Evolutionary conservation across 805 yeast genomes (phyloP), one percentile per base, ranked within the genome.

Genomic region (Lachancea thermotolerans): DNA sequence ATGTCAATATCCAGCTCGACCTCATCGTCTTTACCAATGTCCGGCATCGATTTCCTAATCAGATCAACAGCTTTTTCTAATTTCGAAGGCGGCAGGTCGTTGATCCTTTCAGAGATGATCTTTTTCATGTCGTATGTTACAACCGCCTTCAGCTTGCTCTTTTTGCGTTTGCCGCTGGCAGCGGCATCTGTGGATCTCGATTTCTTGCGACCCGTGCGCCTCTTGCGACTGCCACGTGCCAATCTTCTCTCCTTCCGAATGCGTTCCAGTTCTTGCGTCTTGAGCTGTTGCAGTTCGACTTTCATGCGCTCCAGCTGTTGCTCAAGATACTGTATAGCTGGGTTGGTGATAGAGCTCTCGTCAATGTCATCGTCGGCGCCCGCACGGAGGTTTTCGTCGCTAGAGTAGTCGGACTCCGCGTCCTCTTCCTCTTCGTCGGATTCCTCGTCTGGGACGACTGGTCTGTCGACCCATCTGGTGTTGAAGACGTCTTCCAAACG

Each of bases 71-170:
- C 95, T 48, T 85, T 83, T 55, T 82, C 85, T 56, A 91, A 70
- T 68, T 86, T 87, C 65, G 82, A 79, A 53, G 89, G 95, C 37
- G 88, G 77, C 51, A 81, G 68, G 48, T 79, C 81, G 42, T 82
- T 81, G 62, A 93, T 90, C 54, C 81, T 81, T 59, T 89, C 97
- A 45, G 89, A 79, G 47, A 93, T 81, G 63, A 88, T 93, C 62
- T 87, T 86, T 75, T 93, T 93, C 98, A 91, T 91, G 59, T 90
- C 98, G 62, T 87, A 93, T 0, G 96, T 86, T 43, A 91, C 88
- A 11, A 64, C 65, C n/a, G 59, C 57, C 44, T 53, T 62, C 47
- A 56, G 53, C 49, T 67, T 46, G 53, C 66, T 53, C 55, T 58
- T 56, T 51, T 46, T 45, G 17, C 45, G 44, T n/a, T 39, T 49